phyloP scores from a whole-genome alignment of 148 eudicot species.

The Tetragonia tetragonoides region DNA sequence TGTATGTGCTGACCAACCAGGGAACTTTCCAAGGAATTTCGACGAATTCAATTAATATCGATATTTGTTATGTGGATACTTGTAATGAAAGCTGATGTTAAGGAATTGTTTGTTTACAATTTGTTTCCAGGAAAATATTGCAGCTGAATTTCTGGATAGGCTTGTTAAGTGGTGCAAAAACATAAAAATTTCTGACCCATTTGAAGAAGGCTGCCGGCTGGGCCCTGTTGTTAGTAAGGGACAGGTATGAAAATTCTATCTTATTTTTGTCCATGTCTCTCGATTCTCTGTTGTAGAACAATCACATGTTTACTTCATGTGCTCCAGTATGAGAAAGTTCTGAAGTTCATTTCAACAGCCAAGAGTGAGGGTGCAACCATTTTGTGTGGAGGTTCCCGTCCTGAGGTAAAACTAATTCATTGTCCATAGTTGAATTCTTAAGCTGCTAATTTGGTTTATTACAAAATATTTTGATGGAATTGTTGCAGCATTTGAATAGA shows the following conservation, averaged over 20 bases:
- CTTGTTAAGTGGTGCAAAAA: slow-evolving; percentile 85
- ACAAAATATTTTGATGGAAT: slow-evolving; percentile 7
- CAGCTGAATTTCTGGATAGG: slow-evolving; percentile 68
- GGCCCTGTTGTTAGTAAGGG: slow-evolving; percentile 93
- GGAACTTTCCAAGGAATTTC: background rate
- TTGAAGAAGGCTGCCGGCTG: slow-evolving; percentile 92
- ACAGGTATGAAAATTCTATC: slow-evolving; percentile 52
- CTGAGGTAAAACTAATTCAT: slow-evolving; percentile 51
- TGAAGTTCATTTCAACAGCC: slow-evolving; percentile 73
- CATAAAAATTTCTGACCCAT: slow-evolving; percentile 89
- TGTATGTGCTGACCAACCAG: slow-evolving; percentile 37
- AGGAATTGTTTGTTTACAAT: background rate
- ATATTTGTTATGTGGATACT: background rate
- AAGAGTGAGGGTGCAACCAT: slow-evolving; percentile 94
- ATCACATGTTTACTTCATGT: slow-evolving; percentile 21
- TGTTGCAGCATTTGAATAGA: slow-evolving; percentile 67
- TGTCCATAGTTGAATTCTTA: background rate
- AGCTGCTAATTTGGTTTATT: slow-evolving; percentile 2
- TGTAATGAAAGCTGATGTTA: background rate
- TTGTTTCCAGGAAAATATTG: slow-evolving; percentile 80
- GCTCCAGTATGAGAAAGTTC: slow-evolving; percentile 77
- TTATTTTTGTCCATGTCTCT: background rate
- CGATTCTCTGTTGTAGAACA: background rate
- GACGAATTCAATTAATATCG: background rate
- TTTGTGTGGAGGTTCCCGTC: slow-evolving; percentile 81